Conservation (phyloP, 805 yeast species). For the Cyberlindnera mississippiensis region DNA sequence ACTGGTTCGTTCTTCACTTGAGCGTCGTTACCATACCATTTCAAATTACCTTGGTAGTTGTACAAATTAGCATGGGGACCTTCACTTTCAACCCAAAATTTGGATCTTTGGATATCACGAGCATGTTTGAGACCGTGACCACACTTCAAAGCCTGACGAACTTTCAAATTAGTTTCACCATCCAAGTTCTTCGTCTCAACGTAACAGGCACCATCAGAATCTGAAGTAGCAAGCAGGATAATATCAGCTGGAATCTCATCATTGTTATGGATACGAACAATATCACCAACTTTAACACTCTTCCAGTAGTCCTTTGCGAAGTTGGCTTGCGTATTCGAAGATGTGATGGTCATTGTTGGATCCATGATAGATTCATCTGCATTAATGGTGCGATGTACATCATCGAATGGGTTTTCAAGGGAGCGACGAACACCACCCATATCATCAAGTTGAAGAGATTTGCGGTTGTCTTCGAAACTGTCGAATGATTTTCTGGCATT, state of each 20-base stretch:
- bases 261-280: constrained; percentile 64
- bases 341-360: constrained; percentile 50
- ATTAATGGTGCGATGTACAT: constrained; percentile 29
- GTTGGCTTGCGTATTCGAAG: constrained; percentile 41
- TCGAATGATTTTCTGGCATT: constrained; percentile 38
- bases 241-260: constrained; percentile 83
- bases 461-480: constrained; percentile 29
- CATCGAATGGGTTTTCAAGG: constrained; percentile 27
- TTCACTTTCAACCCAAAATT: constrained; percentile 73
- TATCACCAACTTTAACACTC: constrained; percentile 68
- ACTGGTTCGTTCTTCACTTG: constrained; percentile 54
- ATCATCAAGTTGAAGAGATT: constrained; percentile 29
- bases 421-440: constrained; percentile 12
- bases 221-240: constrained; percentile 61
- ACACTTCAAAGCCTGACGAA: constrained; percentile 67
- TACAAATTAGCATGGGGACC: constrained; percentile 81
- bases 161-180: constrained; percentile 77
- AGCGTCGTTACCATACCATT: constrained; percentile 40
- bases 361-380: constrained; percentile 51
- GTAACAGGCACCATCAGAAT: constrained; percentile 63
- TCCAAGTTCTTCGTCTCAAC: constrained; percentile 80
- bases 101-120: constrained; percentile 45
- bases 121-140: constrained; percentile 46
- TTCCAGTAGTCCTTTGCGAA: constrained; percentile 57
- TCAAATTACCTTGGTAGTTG: constrained; percentile 69